These are phyloP conservation scores for Domatiomyces globalis DNA, from an alignment of 2,329 filamentous ascomycete species.

Conservation along the genomic window DNA sequence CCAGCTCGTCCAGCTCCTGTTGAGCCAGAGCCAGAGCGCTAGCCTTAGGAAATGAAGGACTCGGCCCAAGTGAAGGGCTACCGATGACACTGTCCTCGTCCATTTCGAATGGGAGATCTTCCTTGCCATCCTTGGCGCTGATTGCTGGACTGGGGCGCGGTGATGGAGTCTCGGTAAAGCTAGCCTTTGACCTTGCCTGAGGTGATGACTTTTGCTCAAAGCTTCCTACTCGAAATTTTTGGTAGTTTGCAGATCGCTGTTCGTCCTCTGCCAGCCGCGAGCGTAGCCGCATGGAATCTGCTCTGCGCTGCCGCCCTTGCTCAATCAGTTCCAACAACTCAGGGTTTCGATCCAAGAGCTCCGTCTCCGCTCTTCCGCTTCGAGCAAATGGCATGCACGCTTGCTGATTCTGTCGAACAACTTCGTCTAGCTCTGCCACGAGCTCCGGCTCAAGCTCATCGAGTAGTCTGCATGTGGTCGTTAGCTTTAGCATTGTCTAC, in stretches of 20 bases:
- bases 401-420: constrained; percentile 71
- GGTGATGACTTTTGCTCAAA: constrained; percentile 42
- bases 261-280: constrained; percentile 51
- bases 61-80: background rate
- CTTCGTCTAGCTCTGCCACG: constrained; percentile 62
- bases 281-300: constrained; percentile 64
- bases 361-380: constrained; percentile 54
- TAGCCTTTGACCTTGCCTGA: background rate
- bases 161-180: constrained; percentile 7
- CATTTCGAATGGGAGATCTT: constrained; percentile 87
- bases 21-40: background rate
- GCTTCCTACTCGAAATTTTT: constrained; percentile 46
- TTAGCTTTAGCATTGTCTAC: background rate
- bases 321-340: constrained; percentile 28
- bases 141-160: constrained; percentile 38
- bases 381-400: constrained; percentile 62
- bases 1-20: background rate
- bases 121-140: constrained; percentile 47
- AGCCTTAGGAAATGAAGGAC: background rate
- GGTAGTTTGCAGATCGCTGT: constrained; percentile 45
- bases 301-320: constrained; percentile 43
- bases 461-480: constrained; percentile 44
- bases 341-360: constrained; percentile 32
- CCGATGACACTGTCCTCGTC: constrained; percentile 49
- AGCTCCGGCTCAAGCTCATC: constrained; percentile 75